Base-by-base conservation (phyloP, 139 green algal genomes). In the Closterium sp. region DNA sequence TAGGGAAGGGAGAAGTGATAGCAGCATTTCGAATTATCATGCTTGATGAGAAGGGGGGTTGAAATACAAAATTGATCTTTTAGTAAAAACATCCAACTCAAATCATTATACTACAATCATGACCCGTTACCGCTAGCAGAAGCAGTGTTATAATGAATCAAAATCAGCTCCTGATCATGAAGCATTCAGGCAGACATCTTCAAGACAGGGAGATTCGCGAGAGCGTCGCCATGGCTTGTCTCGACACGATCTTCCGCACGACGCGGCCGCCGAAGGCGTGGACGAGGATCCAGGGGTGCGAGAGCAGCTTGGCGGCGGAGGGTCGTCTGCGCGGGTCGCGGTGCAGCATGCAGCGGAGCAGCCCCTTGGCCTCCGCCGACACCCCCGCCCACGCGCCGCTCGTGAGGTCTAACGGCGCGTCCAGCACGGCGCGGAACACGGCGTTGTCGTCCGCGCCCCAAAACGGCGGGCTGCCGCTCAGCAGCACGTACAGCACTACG, bases 271-370 rank as follows among this genome's bases (percentile, higher is more conserved):
- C 30, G 31, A 55, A 55, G 30, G 30, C 31, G 86, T 89, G 86
- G 30, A 84, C 28, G 86, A 89, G 31, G 43, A 92, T 23, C 89
- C 89, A 92, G 43, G 89, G 89, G 64, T 89, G 76, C 0, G 30
- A 23, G 81, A 92, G 89, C 30, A 89, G 33, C 87, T 94, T 69
- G 32, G 90, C 81, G 10, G 91, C 91, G 30, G 91, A 91, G 43
- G 93, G 89, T 1, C 91, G 89, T 35, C 35, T 34, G 31, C 66
- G 86, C 34, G 90, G 84, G 90, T 94, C 91, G 28, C 32, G 36
- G 21, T 30, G 33, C 28, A 94, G 89, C 91, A 94, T 94, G 16
- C 91, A 85, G 16, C 34, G 34, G n/a, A 94, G 25, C 36, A 94
- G 85, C 34, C 84, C 91, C n/a, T 91, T 91, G 8, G 91, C 91